phyloP scores from a whole-genome alignment of 441 rosid species.

The Aleurites moluccanus region DNA sequence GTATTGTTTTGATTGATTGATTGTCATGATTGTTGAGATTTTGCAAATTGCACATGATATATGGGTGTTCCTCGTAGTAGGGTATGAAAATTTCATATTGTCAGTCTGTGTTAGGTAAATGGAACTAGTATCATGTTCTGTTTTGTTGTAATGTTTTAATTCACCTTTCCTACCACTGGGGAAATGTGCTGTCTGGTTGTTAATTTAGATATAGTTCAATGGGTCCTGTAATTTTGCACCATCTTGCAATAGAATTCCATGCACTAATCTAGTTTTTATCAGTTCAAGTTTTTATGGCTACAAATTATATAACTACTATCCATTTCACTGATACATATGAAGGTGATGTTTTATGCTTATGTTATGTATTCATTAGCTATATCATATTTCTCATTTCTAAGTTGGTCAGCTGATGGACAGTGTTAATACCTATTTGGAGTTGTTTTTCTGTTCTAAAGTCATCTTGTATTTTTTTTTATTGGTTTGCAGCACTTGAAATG shows the following conservation, averaged over 20 bases:
- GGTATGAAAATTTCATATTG: background rate
- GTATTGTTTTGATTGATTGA: no score
- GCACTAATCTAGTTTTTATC: background rate
- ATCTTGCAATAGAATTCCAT: background rate
- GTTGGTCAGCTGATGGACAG: background rate
- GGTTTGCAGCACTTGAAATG: background rate
- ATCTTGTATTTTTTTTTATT: background rate
- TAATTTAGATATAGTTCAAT: background rate
- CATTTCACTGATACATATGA: background rate
- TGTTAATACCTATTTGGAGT: background rate
- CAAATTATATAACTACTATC: background rate
- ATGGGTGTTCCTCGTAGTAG: background rate
- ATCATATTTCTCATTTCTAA: background rate
- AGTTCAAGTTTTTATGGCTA: background rate
- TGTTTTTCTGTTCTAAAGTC: background rate
- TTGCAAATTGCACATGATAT: background rate
- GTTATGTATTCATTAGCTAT: background rate
- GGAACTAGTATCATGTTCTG: background rate
- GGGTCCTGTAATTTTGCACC: background rate
- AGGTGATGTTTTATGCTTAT: background rate
- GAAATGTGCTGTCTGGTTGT: background rate
- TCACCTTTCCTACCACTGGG: background rate
- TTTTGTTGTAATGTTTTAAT: background rate
- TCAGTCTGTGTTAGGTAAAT: background rate
- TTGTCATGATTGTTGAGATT: background rate